Evolutionary conservation across 805 yeast genomes (phyloP), one percentile per base, ranked within the genome.

Genomic region (Schizosaccharomyces cryophilus): DNA sequence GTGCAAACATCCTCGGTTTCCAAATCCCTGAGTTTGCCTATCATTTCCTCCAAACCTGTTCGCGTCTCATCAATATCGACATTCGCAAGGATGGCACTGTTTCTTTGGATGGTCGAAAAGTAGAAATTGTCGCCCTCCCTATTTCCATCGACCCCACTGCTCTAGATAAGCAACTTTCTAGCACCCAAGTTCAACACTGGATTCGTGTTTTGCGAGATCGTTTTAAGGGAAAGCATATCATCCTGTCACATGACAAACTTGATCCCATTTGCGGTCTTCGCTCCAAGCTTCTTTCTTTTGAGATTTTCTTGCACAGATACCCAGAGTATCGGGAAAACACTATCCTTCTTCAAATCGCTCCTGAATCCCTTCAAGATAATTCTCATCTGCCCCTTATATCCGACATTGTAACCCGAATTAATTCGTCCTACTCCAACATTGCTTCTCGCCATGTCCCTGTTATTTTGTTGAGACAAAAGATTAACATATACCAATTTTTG

Each of bases 11-110:
- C 62, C 78, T 93, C 58, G 82, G 89, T 2, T 89, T 93, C 74
- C 98, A 93, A 70, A 89, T 90, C 11, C 82, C 82, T 31, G 98
- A 93, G 71, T 90, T 88, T 66, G 94, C 88, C 29, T 80, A 95
- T 67, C 98, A 93, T 71, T 93, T 93, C 71, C 73, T 85, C 61
- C 96, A 90, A 72, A 87, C 96, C 2, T 82, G 95, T 66, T 86
- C 84, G 66, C 76, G 95, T 61, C 80, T 88, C 65, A 88, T 94
- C 0, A 96, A 90, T 71, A 80, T 85, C 17, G 78, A 79, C 3
- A 86, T 94, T 0, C 85, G 85, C 21, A 96, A 96, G 21, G 26
- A 51, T 29, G 51, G 51, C 9, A 29, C 26, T 5, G 80, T 90
- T 40, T 35, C 62, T n/a, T 31, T 40, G 1, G 74, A 75, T 4